A percentile compares a stretch with the other conserved stretches of the same genome.
These are phyloP conservation scores for Fibroporia radiculosa DNA, from an alignment of 768 basidiomycete genomes.

Conservation along the genomic window DNA sequence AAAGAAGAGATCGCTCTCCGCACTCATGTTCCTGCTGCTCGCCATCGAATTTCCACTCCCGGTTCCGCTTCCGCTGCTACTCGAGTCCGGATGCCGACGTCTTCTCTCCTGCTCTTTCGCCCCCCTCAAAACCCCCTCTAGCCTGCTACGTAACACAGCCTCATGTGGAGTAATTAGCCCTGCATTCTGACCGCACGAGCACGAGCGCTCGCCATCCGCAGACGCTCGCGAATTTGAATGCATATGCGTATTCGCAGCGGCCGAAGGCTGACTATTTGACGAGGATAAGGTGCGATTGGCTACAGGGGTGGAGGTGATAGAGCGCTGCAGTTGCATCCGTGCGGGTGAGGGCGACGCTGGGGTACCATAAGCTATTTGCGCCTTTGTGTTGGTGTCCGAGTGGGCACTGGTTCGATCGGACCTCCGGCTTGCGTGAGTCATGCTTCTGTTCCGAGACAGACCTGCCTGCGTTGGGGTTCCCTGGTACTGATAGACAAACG, in stretches of 20 bases:
- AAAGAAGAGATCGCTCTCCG: conserved; percentile 22
- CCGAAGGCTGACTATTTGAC: conserved; percentile 1
- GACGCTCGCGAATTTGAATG: conserved; percentile 12
- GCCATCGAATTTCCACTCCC: conserved; percentile 21
- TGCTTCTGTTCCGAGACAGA: not conserved
- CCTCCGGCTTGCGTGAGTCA: not conserved
- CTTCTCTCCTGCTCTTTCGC: conserved; percentile 17
- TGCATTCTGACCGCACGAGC: conserved; percentile 1
- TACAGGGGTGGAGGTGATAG: conserved; percentile 16
- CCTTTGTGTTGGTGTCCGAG: conserved; percentile 1
- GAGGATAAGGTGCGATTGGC: conserved; percentile 10
- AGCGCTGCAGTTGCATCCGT: conserved; percentile 17
- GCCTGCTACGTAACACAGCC: conserved; percentile 42
- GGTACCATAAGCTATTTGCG: conserved; percentile 10
- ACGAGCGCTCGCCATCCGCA: conserved; percentile 10
- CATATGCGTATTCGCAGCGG: conserved; percentile 8
- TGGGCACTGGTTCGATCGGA: not conserved
- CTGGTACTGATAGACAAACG: conserved; percentile 8
- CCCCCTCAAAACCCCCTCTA: conserved; percentile 43
- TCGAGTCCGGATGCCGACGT: conserved; percentile 11
- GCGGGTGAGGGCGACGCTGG: conserved; percentile 18
- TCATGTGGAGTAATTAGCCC: conserved; percentile 36
- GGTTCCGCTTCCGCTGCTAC: conserved; percentile 16
- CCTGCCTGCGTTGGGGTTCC: not conserved
- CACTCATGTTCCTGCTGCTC: conserved; percentile 22